phyloP scores from a whole-genome alignment of 2,329 filamentous ascomycete genomes.

The Hypoxylon sp. region DNA sequence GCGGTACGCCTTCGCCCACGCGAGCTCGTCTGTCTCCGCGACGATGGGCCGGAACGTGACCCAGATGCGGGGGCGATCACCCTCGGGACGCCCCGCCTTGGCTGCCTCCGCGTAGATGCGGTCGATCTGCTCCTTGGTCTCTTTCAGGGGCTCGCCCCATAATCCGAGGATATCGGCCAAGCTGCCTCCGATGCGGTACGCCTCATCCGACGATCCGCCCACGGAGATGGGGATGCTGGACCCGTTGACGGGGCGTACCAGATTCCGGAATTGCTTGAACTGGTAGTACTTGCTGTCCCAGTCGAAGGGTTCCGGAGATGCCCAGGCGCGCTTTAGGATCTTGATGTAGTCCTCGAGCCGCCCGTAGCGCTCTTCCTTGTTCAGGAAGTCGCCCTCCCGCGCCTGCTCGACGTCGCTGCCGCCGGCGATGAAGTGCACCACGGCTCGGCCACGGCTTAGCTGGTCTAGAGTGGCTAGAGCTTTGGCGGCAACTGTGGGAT shows the following conservation, averaged over 20 bases:
- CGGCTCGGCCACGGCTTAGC: slow-evolving; percentile 67
- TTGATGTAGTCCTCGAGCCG: slow-evolving; percentile 72
- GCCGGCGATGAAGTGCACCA: slow-evolving; percentile 74
- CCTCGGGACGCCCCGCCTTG: slow-evolving; percentile 64
- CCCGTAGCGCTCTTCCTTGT: slow-evolving; percentile 69
- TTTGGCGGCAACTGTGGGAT: slow-evolving; percentile 73
- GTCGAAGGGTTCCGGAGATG: slow-evolving; percentile 69
- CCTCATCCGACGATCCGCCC: slow-evolving; percentile 69
- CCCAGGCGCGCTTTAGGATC: slow-evolving; percentile 71
- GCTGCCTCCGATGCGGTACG: slow-evolving; percentile 70
- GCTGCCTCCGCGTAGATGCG: slow-evolving; percentile 70
- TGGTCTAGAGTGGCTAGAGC: slow-evolving; percentile 72
- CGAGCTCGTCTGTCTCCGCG: slow-evolving; percentile 72
- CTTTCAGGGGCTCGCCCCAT: slow-evolving; percentile 74
- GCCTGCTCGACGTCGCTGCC: slow-evolving; percentile 72
- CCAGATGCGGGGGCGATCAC: slow-evolving; percentile 70
- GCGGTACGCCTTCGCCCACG: slow-evolving; percentile 71
- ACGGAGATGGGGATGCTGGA: slow-evolving; percentile 68
- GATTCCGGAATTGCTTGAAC: slow-evolving; percentile 70
- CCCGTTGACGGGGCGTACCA: slow-evolving; percentile 66
- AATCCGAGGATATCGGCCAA: slow-evolving; percentile 73
- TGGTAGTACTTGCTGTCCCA: slow-evolving; percentile 72
- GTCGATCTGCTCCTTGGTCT: slow-evolving; percentile 73
- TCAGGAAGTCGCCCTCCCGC: slow-evolving; percentile 70
- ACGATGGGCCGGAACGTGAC: slow-evolving; percentile 73